Base-by-base conservation (phyloP, 2,329 filamentous ascomycete genomes). In the Rugonectria rugulosa region DNA sequence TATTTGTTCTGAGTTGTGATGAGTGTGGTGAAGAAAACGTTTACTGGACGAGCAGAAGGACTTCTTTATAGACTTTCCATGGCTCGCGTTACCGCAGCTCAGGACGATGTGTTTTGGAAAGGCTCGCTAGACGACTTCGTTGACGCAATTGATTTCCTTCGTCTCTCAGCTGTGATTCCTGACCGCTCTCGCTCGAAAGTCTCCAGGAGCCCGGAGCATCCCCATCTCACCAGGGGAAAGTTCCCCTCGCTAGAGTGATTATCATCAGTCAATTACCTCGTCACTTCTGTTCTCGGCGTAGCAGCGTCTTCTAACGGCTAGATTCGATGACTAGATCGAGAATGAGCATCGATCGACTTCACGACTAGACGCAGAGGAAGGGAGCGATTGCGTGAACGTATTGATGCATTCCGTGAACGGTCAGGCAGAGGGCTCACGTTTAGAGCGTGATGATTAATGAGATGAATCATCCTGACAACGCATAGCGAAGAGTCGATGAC, bases 81-180 rank as follows among this genome's bases (percentile, higher is more conserved):
- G 40, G 15, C 10, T 40, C 15, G 29, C 20, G 15, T 6, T 8
- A 36, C 32, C 38, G 21, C 20, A 52, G 5, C 29, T 31, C 10
- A 29, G 8, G 48, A 59, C 40, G 45, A 40, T 50, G n/a, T 29
- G 6, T 15, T 20, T n/a, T 26, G 24, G 12, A 32, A 15, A n/a
- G 8, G 20, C 23, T 8, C 27, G 17, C 47, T 51, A 26, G 10
- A 19, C 24, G 17, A 55, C 32, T 56, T 52, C 48, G 47, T 65
- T 64, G 58, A 68, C 53, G 62, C 63, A 62, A 66, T 60, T 40
- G 40, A 65, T 57, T 19, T 21, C 41, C 14, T 21, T 11, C 14
- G 40, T 44, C 29, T 45, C 14, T 21, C 36, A 23, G 51, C 12
- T 46, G 41, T 31, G 5, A 23, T 40, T n/a, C 3, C 19, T 24